Evolutionary conservation across 495 filamentous ascomycete genomes (phyloP).

Genomic region (Symbiotaphrina buchneri): DNA sequence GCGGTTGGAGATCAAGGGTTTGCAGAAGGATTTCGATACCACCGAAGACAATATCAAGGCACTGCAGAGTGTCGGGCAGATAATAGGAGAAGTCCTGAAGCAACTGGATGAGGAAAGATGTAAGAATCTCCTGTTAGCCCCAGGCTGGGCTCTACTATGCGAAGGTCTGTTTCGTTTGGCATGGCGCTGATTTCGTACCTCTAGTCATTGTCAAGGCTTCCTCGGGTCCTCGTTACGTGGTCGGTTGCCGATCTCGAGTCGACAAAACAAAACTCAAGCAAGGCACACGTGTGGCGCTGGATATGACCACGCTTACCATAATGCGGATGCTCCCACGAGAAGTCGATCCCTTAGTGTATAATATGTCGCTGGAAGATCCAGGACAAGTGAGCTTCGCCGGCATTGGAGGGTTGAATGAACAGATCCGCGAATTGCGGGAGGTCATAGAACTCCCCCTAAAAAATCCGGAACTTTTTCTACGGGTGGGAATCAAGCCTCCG

Average conservation of each 20-base stretch:
- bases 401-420: conserved; percentile 96
- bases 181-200: not conserved
- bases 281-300: conserved; percentile 90
- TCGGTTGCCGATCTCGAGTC: conserved; percentile 95
- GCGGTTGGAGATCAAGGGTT: conserved; percentile 79
- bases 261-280: conserved; percentile 94
- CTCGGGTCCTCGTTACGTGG: conserved; percentile 91
- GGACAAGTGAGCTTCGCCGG: conserved; percentile 97
- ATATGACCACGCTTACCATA: conserved; percentile 99
- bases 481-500: conserved; percentile 96
- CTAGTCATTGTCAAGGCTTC: conserved; percentile 74
- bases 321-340: conserved; percentile 99
- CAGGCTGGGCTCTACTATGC: too few species aligned
- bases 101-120: conserved; percentile 98
- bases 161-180: not conserved
- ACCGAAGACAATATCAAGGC: conserved; percentile 99
- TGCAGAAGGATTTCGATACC: conserved; percentile 85
- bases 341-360: conserved; percentile 97
- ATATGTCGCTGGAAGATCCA: conserved; percentile 98
- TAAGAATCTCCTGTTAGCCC: conserved; percentile 17
- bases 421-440: conserved; percentile 92
- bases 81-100: conserved; percentile 97
- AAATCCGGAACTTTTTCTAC: conserved; percentile 91
- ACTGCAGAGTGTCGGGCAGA: conserved; percentile 95
- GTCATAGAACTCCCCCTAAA: conserved; percentile 97